A percentile compares a stretch with the other conserved stretches of the same genome.
These are phyloP conservation scores for Phytophthora europaea DNA, from an alignment of 352 stramenopile genomes.

Conservation along the genomic window DNA sequence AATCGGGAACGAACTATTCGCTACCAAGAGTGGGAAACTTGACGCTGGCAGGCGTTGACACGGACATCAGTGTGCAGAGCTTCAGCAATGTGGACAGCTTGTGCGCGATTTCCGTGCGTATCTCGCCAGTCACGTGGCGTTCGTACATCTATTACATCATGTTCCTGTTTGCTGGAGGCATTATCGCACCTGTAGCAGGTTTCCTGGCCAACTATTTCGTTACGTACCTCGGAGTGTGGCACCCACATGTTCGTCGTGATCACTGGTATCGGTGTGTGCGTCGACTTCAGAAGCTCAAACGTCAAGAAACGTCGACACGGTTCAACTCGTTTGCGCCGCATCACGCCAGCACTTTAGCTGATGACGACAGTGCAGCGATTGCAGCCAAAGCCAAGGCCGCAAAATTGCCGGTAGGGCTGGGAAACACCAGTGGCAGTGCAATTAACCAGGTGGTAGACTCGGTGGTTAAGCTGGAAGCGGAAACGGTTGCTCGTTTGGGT, in stretches of 20 bases:
- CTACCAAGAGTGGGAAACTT: conserved; percentile 55
- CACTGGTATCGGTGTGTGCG: conserved; percentile 86
- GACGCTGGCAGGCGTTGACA: conserved; percentile 57
- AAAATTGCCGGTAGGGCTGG: conserved; percentile 20
- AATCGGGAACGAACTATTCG: conserved; percentile 39
- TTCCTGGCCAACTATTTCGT: conserved; percentile 84
- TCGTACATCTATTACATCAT: conserved; percentile 75
- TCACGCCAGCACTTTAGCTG: conserved; percentile 55
- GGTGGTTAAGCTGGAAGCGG: conserved; percentile 42
- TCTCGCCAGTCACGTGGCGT: conserved; percentile 63
- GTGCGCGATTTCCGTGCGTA: conserved; percentile 69
- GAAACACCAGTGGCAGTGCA: conserved; percentile 19
- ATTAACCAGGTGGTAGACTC: conserved; percentile 50
- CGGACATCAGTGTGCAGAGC: conserved; percentile 51
- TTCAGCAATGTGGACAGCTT: conserved; percentile 64
- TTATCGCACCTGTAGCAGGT: conserved; percentile 73
- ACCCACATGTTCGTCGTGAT: conserved; percentile 85
- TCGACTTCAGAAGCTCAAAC: conserved; percentile 81
- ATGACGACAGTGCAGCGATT: conserved; percentile 42
- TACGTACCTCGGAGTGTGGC: conserved; percentile 83
- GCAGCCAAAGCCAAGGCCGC: conserved; percentile 41
- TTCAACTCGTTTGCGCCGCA: conserved; percentile 86
- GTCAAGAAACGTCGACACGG: conserved; percentile 72
- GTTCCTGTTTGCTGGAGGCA: conserved; percentile 77
- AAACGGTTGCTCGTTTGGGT: conserved; percentile 35